Evolutionary conservation across 2,329 filamentous ascomycete genomes (phyloP).

Genomic region (Aspergillus ibericus): DNA sequence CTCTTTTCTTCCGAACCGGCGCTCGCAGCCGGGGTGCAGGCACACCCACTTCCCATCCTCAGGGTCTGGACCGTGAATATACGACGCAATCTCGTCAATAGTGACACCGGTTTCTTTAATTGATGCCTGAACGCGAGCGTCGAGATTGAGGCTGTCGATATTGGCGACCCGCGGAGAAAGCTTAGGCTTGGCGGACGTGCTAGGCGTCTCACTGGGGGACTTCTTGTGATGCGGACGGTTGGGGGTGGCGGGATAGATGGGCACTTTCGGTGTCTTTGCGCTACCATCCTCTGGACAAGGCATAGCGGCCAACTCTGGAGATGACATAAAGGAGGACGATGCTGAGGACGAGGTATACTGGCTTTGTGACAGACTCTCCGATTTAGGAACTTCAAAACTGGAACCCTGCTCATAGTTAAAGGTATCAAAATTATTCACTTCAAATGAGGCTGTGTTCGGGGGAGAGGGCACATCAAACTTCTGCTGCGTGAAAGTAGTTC

Average conservation of each 20-base stretch:
- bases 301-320: conserved; percentile 53
- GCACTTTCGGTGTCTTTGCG: conserved; percentile 29
- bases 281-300: conserved; percentile 28
- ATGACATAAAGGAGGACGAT: conserved; percentile 53
- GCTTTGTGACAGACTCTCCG: conserved; percentile 41
- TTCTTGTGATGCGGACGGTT: conserved; percentile 23
- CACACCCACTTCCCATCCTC: conserved; percentile 78
- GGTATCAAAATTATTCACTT: conserved; percentile 49
- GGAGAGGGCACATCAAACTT: conserved; percentile 56
- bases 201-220: conserved; percentile 17
- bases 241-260: conserved; percentile 31
- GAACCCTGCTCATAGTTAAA: conserved; percentile 54
- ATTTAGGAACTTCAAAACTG: conserved; percentile 29
- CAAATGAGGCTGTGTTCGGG: conserved; percentile 54
- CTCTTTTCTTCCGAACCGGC: conserved; percentile 93
- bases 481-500: conserved; percentile 33
- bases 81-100: conserved; percentile 76
- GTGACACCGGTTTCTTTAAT: conserved; percentile 80
- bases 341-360: conserved; percentile 41
- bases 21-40: conserved; percentile 74
- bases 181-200: conserved; percentile 34
- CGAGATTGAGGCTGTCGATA: conserved; percentile 52
- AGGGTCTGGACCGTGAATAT: conserved; percentile 70
- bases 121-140: conserved; percentile 60
- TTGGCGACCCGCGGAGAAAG: conserved; percentile 46